Conservation (phyloP, 1,139 yeast species). For the Yamadazyma taylorii region DNA sequence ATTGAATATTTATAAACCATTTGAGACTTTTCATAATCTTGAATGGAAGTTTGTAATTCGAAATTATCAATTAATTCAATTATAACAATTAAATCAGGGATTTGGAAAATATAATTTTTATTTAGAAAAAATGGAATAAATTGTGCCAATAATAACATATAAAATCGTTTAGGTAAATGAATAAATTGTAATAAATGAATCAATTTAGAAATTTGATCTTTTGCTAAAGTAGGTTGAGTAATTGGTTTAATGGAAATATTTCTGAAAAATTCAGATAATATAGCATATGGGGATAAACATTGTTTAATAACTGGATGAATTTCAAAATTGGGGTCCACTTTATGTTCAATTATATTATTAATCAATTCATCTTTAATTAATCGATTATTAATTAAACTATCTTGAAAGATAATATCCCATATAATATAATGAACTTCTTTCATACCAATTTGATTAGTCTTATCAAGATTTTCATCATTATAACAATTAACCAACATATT, state of each 20-base stretch:
- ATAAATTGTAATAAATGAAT: slow-evolving; percentile 61
- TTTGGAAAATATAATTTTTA: slow-evolving; percentile 26
- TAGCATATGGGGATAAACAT: slow-evolving; percentile 72
- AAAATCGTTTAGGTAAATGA: slow-evolving; percentile 61
- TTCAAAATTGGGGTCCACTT: slow-evolving; percentile 33
- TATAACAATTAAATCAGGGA: slow-evolving; percentile 47
- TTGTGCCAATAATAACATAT: slow-evolving; percentile 52
- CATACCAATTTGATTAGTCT: slow-evolving; percentile 31
- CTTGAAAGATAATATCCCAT: slow-evolving; percentile 58
- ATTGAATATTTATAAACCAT: slow-evolving; percentile 33
- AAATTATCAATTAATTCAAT: slow-evolving; percentile 50
- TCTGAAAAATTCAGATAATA: slow-evolving; percentile 51
- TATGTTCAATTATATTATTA: slow-evolving; percentile 49
- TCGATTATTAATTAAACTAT: slow-evolving; percentile 52
- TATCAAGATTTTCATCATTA: slow-evolving; percentile 33
- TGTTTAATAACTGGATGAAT: slow-evolving; percentile 62
- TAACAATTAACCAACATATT: slow-evolving; percentile 67
- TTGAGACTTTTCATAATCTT: slow-evolving; percentile 31
- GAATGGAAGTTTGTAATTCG: slow-evolving; percentile 29
- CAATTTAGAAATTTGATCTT: slow-evolving; percentile 31
- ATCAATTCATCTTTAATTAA: slow-evolving; percentile 57
- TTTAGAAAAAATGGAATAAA: slow-evolving; percentile 43
- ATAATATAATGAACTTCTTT: slow-evolving; percentile 39
- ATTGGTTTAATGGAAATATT: slow-evolving; percentile 27
- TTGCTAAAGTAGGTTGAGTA: slow-evolving; percentile 21